Evolutionary conservation across 2,329 filamentous ascomycete species (phyloP), one percentile per base, ranked within the genome.

Genomic region (Apiospora rasikravindrae): DNA sequence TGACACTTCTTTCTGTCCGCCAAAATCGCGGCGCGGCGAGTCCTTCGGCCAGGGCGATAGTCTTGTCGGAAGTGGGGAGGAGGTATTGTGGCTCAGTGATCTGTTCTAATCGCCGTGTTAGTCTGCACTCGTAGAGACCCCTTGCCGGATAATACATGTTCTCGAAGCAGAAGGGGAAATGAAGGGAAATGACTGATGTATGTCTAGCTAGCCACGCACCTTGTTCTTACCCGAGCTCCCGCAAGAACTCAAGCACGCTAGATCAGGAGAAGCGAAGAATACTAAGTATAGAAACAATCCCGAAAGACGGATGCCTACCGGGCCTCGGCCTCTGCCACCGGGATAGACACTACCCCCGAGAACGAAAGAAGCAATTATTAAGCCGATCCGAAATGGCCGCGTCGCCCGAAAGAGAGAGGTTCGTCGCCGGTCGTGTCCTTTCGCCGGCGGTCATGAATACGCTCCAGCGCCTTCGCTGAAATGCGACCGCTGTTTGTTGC

Each of bases 401-500:
- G 53, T 7, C 22, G 29, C 16, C 19, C 53, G 29, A n/a, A 61
- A 8, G 14, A n/a, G n/a, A 78, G 77, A 19, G 84, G 76, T 75
- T 89, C 88, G 0, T 81, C 84, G 2, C 87, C 78, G 0, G 87
- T 85, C 0, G 86, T 81, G 14, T 81, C 78, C 71, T 82, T 7
- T 78, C 24, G 80, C 77, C 77, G 77, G 26, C 88, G 80, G 1
- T 37, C 33, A 37, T 4, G 8, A 7, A 87, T 77, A 19, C 77
- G 76, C 72, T 85, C 80, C 42, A 87, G 73, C 19, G 81, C 78
- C 19, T 78, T 71, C 5, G 78, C 74, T 11, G 77, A 74, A 16
- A 82, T 76, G 10, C 73, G 77, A 22, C 79, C 78, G 7, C 76
- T 72, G 69, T 78, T 78, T 4, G 76, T 37, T 37, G 33, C 33